Conservation (phyloP, 305 asterid species). For the Plantago lanceolata region DNA sequence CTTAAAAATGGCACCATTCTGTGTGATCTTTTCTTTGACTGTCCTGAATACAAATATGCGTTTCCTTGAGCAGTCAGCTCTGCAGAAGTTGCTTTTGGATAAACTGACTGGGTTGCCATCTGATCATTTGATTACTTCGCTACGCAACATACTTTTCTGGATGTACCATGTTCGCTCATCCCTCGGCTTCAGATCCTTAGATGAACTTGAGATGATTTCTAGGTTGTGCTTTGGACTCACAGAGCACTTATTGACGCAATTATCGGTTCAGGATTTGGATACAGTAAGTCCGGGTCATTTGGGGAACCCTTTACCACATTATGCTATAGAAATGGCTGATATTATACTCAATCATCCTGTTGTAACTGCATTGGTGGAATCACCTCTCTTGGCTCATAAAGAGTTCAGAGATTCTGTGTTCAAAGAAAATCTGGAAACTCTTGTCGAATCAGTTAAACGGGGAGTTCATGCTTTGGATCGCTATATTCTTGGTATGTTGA, state of each 20-base stretch:
- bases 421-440: constrained; percentile 39
- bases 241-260: constrained; percentile 49
- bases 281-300: constrained; percentile 28
- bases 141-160: constrained; percentile 70
- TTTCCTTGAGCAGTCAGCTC: constrained; percentile 37
- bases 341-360: constrained; percentile 63
- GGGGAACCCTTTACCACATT: constrained; percentile 30
- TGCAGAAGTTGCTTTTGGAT: constrained; percentile 58
- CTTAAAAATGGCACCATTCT: constrained; percentile 57
- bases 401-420: constrained; percentile 47
- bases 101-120: constrained; percentile 53
- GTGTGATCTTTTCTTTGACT: constrained; percentile 60
- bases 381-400: constrained; percentile 44
- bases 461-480: constrained; percentile 53
- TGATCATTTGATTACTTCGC: constrained; percentile 60
- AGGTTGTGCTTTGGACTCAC: constrained; percentile 52
- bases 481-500: constrained; percentile 53
- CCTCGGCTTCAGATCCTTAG: constrained; percentile 32
- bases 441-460: constrained; percentile 45
- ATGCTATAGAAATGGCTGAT: constrained; percentile 57
- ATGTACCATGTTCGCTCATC: constrained; percentile 49
- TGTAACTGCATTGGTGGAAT: constrained; percentile 44
- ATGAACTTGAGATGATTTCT: constrained; percentile 51
- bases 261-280: constrained; percentile 39
- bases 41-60: constrained; percentile 41